Evolutionary conservation across 2,329 filamentous ascomycete genomes (phyloP).

Genomic region (Neonectria faginata): DNA sequence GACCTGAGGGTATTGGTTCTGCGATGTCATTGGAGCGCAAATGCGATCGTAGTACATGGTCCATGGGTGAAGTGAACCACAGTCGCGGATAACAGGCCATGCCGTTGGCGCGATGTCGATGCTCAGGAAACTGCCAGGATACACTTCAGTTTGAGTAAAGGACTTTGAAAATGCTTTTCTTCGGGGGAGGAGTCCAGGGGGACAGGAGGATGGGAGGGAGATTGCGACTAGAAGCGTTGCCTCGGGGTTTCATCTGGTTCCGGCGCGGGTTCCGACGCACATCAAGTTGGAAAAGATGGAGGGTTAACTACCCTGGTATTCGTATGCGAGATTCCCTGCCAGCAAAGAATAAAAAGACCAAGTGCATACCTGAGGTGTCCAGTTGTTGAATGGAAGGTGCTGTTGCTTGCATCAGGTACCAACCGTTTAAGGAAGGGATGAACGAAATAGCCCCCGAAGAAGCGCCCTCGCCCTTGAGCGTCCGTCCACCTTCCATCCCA

Average conservation of each 20-base stretch:
- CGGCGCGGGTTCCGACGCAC: constrained; percentile 1
- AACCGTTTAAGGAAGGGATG: constrained; percentile 25
- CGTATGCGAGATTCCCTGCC: background rate
- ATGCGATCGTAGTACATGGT: constrained; percentile 9
- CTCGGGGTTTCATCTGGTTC: background rate
- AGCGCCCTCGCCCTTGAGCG: background rate
- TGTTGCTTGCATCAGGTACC: constrained; percentile 10
- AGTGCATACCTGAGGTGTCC: background rate
- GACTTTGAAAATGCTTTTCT: background rate
- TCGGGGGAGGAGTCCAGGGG: background rate
- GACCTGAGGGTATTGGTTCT: constrained; percentile 2
- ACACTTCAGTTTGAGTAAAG: background rate
- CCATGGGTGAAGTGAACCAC: constrained; percentile 3
- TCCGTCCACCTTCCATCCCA: background rate
- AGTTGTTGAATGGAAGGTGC: constrained; percentile 1
- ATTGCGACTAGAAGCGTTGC: constrained; percentile 3
- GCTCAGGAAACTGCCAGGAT: background rate
- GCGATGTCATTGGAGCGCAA: constrained; percentile 27
- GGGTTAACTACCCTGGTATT: background rate
- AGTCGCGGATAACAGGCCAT: constrained; percentile 14
- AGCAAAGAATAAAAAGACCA: background rate
- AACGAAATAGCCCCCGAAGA: constrained; percentile 3
- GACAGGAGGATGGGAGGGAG: background rate
- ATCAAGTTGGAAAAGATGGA: constrained; percentile 1
- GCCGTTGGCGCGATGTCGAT: background rate